phyloP scores from a whole-genome alignment of 495 filamentous ascomycete genomes.

The Hypoxylon perforatum region DNA sequence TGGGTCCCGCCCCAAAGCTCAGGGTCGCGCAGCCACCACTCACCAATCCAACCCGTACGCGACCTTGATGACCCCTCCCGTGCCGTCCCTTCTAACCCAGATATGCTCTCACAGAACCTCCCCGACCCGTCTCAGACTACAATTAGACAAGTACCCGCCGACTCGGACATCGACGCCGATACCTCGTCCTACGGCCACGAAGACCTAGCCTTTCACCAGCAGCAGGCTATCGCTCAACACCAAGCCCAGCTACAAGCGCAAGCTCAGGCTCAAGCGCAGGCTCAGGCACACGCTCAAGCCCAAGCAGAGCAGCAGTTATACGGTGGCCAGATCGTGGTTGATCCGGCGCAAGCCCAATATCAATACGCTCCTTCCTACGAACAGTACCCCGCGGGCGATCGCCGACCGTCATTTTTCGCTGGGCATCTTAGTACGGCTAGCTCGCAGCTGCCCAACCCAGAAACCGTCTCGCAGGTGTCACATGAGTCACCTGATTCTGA shows the following conservation, averaged over 20 bases:
- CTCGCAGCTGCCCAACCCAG: slow-evolving; percentile 60
- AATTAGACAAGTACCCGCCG: slow-evolving; percentile 52
- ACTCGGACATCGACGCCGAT: slow-evolving; percentile 37
- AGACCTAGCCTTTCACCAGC: slow-evolving; percentile 53
- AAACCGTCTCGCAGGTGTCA: slow-evolving; percentile 69
- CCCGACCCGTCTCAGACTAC: slow-evolving; percentile 51
- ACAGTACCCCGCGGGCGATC: slow-evolving; percentile 51
- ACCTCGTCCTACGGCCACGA: slow-evolving; percentile 54
- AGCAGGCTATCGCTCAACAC: slow-evolving; percentile 51
- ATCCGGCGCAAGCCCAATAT: slow-evolving; percentile 47
- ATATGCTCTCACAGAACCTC: slow-evolving; percentile 51
- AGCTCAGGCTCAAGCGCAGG: slow-evolving; percentile 40
- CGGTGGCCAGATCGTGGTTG: slow-evolving; percentile 46
- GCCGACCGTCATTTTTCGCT: slow-evolving; percentile 40
- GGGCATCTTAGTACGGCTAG: slow-evolving; percentile 52
- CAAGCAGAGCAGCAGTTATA: slow-evolving; percentile 49
- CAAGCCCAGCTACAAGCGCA: slow-evolving; percentile 45
- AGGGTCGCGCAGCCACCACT: slow-evolving; percentile 49
- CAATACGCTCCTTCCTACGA: slow-evolving; percentile 49
- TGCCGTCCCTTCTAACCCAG: slow-evolving; percentile 51
- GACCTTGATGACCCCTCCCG: slow-evolving; percentile 53
- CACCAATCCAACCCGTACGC: slow-evolving; percentile 57
- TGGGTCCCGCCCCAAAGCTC: slow-evolving; percentile 54
- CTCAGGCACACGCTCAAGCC: slow-evolving; percentile 35
- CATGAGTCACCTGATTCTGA: slow-evolving; percentile 66